Conservation (phyloP, 169 alveolate genomes). For the Neospora caninum region DNA sequence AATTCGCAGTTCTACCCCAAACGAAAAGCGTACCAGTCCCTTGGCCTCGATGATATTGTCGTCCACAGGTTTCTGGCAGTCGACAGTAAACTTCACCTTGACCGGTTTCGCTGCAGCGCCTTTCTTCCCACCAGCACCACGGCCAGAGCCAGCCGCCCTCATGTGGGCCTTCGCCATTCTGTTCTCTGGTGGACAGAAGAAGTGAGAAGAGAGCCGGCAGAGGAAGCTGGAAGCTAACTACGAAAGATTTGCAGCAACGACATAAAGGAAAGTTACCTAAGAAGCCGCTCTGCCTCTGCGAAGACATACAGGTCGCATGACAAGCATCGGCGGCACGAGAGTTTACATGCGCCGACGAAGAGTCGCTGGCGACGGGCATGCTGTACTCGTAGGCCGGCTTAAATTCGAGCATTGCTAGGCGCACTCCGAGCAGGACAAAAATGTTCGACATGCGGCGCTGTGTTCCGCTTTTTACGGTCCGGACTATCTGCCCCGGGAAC, state of each 20-base stretch:
- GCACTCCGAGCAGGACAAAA: no score
- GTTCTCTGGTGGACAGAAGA: not conserved
- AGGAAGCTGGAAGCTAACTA: not conserved
- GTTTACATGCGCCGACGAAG: not conserved
- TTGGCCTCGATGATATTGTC: constrained; percentile 74
- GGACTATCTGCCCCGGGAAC: no score
- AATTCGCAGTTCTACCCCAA: no score
- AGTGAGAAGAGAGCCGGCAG: not conserved
- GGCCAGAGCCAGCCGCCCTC: constrained; percentile 2
- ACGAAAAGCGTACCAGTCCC: constrained; percentile 66
- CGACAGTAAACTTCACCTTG: constrained; percentile 69
- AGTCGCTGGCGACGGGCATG: not conserved
- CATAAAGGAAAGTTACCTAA: not conserved
- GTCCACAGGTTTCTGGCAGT: constrained; percentile 77
- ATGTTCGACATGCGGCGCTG: no score
- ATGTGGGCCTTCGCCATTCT: constrained; percentile 29
- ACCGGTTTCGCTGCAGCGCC: constrained; percentile 51
- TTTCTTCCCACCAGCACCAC: constrained; percentile 64
- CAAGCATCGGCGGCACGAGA: not conserved
- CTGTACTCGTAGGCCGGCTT: not conserved
- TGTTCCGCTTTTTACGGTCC: no score
- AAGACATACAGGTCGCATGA: constrained; percentile 6
- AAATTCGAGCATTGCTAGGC: not conserved
- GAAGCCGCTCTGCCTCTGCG: not conserved
- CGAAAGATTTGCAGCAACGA: not conserved